Percentiles rank a stretch among this genome's conserved stretches.
phyloP scores from a whole-genome alignment of 2,329 filamentous ascomycete species.

The Pseudogymnoascus destructans region DNA sequence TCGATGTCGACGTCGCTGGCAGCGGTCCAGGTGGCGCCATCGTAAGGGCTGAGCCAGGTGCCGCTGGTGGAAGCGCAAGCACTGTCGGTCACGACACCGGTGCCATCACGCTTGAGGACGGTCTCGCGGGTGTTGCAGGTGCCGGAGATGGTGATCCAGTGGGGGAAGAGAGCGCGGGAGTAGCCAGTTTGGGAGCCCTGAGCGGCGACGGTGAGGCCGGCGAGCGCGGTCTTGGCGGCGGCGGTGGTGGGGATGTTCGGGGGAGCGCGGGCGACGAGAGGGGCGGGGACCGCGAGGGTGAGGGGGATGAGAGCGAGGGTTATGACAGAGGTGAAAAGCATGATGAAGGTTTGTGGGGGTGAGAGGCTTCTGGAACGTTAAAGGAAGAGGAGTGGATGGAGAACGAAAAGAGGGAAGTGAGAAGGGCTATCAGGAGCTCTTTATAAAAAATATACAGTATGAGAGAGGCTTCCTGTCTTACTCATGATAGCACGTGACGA shows the following conservation, averaged over 20 bases:
- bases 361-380: background rate
- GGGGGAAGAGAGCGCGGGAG: slow-evolving; percentile 54
- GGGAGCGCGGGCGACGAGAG: slow-evolving; percentile 28
- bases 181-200: slow-evolving; percentile 44
- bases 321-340: slow-evolving; percentile 14
- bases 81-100: slow-evolving; percentile 41
- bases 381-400: background rate
- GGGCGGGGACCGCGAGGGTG: slow-evolving; percentile 14
- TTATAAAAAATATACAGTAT: background rate
- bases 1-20: slow-evolving; percentile 68
- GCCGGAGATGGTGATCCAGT: slow-evolving; percentile 54
- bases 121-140: slow-evolving; percentile 60
- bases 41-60: slow-evolving; percentile 59
- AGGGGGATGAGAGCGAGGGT: slow-evolving; percentile 13
- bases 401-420: background rate
- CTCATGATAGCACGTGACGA: slow-evolving; percentile 3
- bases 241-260: slow-evolving; percentile 50
- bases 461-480: slow-evolving; percentile 3
- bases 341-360: slow-evolving; percentile 9
- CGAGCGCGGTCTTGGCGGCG: slow-evolving; percentile 44
- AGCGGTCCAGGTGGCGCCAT: slow-evolving; percentile 55
- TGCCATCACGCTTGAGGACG: slow-evolving; percentile 63
- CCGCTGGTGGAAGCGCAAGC: slow-evolving; percentile 53
- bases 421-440: background rate
- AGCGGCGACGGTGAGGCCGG: slow-evolving; percentile 42